Base-by-base conservation (phyloP, 75 land plant genomes). In the Larix kaempferi region DNA sequence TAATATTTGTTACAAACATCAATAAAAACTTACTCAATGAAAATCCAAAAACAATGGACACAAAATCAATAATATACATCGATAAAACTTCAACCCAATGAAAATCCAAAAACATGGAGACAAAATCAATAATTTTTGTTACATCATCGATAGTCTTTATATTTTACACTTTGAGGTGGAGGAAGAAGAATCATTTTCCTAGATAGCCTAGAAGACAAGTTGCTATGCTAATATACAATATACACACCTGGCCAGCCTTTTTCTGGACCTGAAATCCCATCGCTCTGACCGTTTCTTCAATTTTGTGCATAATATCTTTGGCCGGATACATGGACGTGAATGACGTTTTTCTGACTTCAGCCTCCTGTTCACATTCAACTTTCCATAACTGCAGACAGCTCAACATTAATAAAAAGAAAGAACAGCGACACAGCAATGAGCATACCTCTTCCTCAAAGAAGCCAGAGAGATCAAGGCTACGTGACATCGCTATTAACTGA, bases 401-500 rank as follows among this genome's bases (percentile, higher is more conserved):
- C 27, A 73, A 22, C 11, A 6, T 19, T 22, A 13, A 12, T 41
- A 49, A 3, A 6, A 23, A 61, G 23, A 55, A 17, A n/a, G 29
- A 4, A 2, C 0, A 33, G 23, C 25, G 12, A 67, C 25, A 67
- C 13, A 22, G 41, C n/a, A 7, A 57, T 23, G 2, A 22, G 15
- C 72, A 78, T 27, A 85, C 90, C 86, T 88, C 90, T 72, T 90
- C 77, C 76, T 92, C 92, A 73, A 92, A 92, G 62, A 92, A 90
- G 6, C 94, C 94, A 55, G 94, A 92, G 10, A 92, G 85, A 57
- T 92, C 94, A 3, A 92, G 89, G 59, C 73, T 83, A 3, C 80
- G 81, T 16, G 92, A 92, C 94, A 92, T 92, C 35, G 93, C 89
- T 59, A 92, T 92, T 13, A 91, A 80, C 78, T 91, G 86, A 65